Evolutionary conservation across 129 eudicot species (phyloP), one percentile per base, ranked within the genome.

Genomic region (Gnaphalium uliginosum): DNA sequence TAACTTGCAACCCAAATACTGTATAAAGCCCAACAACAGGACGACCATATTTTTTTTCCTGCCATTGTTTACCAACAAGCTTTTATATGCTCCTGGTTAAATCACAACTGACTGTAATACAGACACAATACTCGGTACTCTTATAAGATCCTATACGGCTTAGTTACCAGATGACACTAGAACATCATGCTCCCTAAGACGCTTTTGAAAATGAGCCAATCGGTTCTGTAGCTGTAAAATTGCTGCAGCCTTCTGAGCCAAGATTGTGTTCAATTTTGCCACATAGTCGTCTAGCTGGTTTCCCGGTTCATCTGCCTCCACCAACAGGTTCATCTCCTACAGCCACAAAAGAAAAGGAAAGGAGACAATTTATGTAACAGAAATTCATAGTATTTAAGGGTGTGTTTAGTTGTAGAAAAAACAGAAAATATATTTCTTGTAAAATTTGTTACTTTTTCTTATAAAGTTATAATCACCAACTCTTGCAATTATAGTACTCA

Each of bases 261-360:
- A 80, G 56, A 93, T 87, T 39, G 97, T 59, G 79, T 90, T 93
- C 83, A 93, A 82, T 85, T 79, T 88, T 7, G 91, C 73, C 62
- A 93, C 84, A 19, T 93, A 93, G 41, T 84, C 89, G 53, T 93
- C 98, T 70, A 93, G 75, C 82, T 87, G 98, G 74, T 90, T 93
- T 51, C 97, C 98, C 1, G 98, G 98, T 75, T 93, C 88, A 86
- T 93, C 98, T 21, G 97, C 98, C 83, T 88, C 93, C 23, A 90
- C 98, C 81, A 93, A 56, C 64, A 93, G 86, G 82, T 87, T 90
- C 98, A 93, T 93, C 83, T 93, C 98, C 98, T 93, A 82, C 79
- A 83, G 46, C 39, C 71, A 53, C 9, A 27, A 57, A 4, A 8
- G 11, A 15, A 71, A 10, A 9, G 6, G 58, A 54, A 30, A 26